Conservation (phyloP, 257 asterid species). For the Nicotiana noctiflora region DNA sequence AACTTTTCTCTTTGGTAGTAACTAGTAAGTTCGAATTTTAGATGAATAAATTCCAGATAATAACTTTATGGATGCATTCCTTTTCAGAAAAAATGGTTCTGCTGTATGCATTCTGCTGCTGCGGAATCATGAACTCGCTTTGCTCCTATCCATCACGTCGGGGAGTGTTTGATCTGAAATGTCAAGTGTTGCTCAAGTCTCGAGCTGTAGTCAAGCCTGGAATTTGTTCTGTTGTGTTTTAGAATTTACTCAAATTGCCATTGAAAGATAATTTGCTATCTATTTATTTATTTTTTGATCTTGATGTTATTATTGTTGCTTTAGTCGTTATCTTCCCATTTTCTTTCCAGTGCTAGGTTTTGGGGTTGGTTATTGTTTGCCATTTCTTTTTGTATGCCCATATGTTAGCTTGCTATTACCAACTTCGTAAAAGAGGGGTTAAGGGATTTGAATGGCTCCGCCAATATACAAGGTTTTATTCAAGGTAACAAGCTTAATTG, state of each 20-base stretch:
- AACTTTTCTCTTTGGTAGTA: neutral
- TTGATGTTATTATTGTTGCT: neutral
- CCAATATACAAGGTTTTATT: too few species aligned
- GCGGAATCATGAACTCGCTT: conserved; percentile 14
- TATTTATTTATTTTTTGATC: neutral
- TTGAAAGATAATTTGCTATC: conserved; percentile 1
- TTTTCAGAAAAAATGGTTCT: conserved; percentile 31
- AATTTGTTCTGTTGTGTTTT: conserved; percentile 15
- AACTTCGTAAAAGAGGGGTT: too few species aligned
- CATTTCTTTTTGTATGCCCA: neutral
- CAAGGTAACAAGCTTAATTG: too few species aligned
- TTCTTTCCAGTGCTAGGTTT: neutral
- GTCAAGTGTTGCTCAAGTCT: conserved; percentile 14
- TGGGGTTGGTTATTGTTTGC: neutral
- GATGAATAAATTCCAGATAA: neutral
- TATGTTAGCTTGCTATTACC: neutral
- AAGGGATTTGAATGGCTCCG: too few species aligned
- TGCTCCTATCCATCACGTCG: neutral
- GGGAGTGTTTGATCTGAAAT: neutral
- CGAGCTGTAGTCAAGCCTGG: conserved; percentile 20
- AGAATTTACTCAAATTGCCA: neutral
- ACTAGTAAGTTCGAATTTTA: too few species aligned
- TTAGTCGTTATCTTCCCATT: neutral
- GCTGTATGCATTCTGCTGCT: conserved; percentile 23
- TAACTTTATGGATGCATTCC: conserved; percentile 1